A percentile compares a stretch with the other conserved stretches of the same genome.
phyloP scores from a whole-genome alignment of 176 grass and related monocot genomes.

The Cocos nucifera region DNA sequence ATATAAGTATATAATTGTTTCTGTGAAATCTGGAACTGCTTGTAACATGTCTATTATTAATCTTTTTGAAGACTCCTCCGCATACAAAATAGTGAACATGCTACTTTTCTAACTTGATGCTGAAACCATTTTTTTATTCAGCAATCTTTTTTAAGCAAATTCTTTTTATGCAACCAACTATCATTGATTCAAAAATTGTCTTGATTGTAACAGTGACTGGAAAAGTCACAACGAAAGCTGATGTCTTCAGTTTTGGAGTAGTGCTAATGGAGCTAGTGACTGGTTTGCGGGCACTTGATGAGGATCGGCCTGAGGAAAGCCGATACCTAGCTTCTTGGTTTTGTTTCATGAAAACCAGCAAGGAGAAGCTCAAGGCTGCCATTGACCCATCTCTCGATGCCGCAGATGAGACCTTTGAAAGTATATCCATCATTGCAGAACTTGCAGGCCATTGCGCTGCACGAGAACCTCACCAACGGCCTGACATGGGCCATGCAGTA shows the following conservation, averaged over 20 bases:
- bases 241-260: slow-evolving; percentile 94
- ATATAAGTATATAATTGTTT: too few species aligned
- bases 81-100: too few species aligned
- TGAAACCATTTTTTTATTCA: too few species aligned
- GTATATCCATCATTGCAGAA: slow-evolving; percentile 58
- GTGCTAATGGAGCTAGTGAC: slow-evolving; percentile 96
- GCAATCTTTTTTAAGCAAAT: too few species aligned
- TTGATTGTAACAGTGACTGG: slow-evolving; percentile 59
- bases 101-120: too few species aligned
- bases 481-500: slow-evolving; percentile 81
- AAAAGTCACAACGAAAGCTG: slow-evolving; percentile 87
- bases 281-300: slow-evolving; percentile 73
- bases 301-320: slow-evolving; percentile 65
- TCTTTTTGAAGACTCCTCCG: too few species aligned
- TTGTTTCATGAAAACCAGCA: slow-evolving; percentile 45
- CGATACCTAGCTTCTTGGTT: slow-evolving; percentile 79
- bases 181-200: not conserved
- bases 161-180: too few species aligned
- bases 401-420: slow-evolving; percentile 55
- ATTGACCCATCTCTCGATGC: slow-evolving; percentile 51
- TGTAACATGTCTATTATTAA: too few species aligned
- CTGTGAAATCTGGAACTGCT: too few species aligned
- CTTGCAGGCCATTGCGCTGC: slow-evolving; percentile 75
- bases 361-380: slow-evolving; percentile 52
- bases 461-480: slow-evolving; percentile 64